A percentile compares a stretch with the other conserved stretches of the same genome.
Conservation (phyloP, 2,329 filamentous ascomycete genomes). For the Didymella sp. region DNA sequence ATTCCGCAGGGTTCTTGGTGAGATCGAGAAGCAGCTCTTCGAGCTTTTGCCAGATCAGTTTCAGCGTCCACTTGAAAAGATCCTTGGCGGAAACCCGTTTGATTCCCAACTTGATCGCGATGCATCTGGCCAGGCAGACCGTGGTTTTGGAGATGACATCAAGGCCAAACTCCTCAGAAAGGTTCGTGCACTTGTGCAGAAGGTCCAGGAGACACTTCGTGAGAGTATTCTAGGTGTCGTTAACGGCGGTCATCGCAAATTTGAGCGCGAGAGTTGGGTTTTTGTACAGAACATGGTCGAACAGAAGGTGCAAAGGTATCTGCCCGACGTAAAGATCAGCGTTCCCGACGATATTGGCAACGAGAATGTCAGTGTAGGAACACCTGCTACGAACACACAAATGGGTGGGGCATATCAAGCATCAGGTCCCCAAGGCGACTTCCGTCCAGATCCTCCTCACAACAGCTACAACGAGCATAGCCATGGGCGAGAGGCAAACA, state of each 20-base stretch:
- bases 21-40: conserved; percentile 41
- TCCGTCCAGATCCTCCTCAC: conserved; percentile 9
- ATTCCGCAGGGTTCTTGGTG: conserved; percentile 39
- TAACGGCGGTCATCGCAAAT: conserved; percentile 41
- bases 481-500: conserved; percentile 9
- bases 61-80: conserved; percentile 39
- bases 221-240: conserved; percentile 41
- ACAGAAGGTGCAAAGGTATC: conserved; percentile 39
- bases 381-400: conserved; percentile 24
- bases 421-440: conserved; percentile 10
- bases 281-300: conserved; percentile 43
- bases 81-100: conserved; percentile 41
- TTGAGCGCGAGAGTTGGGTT: conserved; percentile 42
- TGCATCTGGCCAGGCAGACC: conserved; percentile 30
- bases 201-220: conserved; percentile 40
- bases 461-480: conserved; percentile 15
- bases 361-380: conserved; percentile 39
- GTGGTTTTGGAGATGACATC: conserved; percentile 41
- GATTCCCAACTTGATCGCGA: conserved; percentile 41
- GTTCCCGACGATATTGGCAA: conserved; percentile 43
- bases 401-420: conserved; percentile 21
- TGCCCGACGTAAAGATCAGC: conserved; percentile 40
- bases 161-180: conserved; percentile 37
- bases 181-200: conserved; percentile 36
- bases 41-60: conserved; percentile 40